phyloP scores from a whole-genome alignment of 2,329 filamentous ascomycete genomes.

The Cadophora gregata region DNA sequence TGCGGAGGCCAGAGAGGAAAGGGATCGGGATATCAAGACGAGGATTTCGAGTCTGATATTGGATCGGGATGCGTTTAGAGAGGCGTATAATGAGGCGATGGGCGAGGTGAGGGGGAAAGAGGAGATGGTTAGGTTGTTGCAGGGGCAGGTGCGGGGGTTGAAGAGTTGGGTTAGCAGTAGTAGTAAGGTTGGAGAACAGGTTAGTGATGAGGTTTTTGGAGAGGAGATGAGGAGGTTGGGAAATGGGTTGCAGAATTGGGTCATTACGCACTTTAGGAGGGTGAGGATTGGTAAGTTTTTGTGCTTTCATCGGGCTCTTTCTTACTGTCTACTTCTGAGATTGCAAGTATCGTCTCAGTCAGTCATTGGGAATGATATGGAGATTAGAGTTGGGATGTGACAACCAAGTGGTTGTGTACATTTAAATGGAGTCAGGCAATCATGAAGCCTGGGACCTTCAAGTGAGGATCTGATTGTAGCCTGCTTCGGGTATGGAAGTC shows the following conservation, averaged over 20 bases:
- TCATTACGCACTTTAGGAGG: constrained; percentile 71
- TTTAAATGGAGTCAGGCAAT: neutral
- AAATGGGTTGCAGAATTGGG: constrained; percentile 77
- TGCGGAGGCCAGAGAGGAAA: constrained; percentile 53
- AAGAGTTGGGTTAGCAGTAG: constrained; percentile 75
- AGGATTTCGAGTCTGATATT: constrained; percentile 39
- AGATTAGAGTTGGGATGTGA: neutral
- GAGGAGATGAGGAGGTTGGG: constrained; percentile 66
- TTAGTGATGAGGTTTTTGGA: constrained; percentile 70
- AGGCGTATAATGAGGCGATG: constrained; percentile 55
- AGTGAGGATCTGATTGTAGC: too few species aligned
- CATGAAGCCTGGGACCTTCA: neutral
- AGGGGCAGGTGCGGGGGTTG: constrained; percentile 67
- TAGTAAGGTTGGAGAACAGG: constrained; percentile 64
- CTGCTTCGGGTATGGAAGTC: too few species aligned
- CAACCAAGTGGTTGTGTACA: neutral
- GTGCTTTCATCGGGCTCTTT: neutral
- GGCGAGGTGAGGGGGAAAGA: constrained; percentile 57
- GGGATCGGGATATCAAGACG: constrained; percentile 41
- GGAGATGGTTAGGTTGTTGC: constrained; percentile 59
- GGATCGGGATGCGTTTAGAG: constrained; percentile 49
- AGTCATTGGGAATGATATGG: neutral
- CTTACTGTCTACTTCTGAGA: constrained; percentile 1
- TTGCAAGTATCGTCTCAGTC: neutral
- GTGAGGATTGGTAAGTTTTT: constrained; percentile 55